Evolutionary conservation across 805 yeast species (phyloP).

Genomic region (Ogataea minuta): DNA sequence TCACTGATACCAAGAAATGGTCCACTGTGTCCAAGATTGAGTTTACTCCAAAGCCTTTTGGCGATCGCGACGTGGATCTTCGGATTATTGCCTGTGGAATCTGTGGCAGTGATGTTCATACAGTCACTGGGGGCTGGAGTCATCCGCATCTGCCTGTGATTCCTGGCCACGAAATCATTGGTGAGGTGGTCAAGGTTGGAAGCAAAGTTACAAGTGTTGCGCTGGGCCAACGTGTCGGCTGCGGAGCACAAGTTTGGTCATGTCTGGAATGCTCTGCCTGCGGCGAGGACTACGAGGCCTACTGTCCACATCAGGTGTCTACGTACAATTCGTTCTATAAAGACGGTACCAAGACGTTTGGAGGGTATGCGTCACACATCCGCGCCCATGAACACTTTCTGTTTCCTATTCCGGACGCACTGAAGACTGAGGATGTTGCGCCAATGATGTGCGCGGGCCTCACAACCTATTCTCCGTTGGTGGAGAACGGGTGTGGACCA

Average conservation of each 20-base stretch:
- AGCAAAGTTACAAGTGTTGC: slow-evolving; percentile 47
- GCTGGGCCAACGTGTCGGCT: slow-evolving; percentile 74
- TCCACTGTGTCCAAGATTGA: slow-evolving; percentile 29
- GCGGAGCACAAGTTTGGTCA: slow-evolving; percentile 67
- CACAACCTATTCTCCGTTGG: slow-evolving; percentile 68
- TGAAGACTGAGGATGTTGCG: slow-evolving; percentile 57
- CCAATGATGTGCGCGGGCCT: slow-evolving; percentile 79
- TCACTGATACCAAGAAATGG: slow-evolving; percentile 36
- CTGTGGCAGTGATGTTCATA: slow-evolving; percentile 62
- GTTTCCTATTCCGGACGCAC: slow-evolving; percentile 61
- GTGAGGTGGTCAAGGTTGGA: slow-evolving; percentile 59
- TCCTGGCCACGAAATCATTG: slow-evolving; percentile 66
- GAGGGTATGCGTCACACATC: slow-evolving; percentile 66
- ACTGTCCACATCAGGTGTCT: slow-evolving; percentile 37
- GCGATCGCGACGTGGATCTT: slow-evolving; percentile 43
- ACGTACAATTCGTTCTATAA: slow-evolving; percentile 37
- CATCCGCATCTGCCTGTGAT: slow-evolving; percentile 36
- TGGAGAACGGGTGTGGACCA: slow-evolving; percentile 39
- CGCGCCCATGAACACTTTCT: slow-evolving; percentile 64
- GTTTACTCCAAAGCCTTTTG: slow-evolving; percentile 39
- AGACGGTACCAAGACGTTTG: slow-evolving; percentile 43
- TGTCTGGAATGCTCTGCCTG: slow-evolving; percentile 66
- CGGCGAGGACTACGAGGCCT: slow-evolving; percentile 46
- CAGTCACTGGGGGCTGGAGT: slow-evolving; percentile 49
- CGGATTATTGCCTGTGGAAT: slow-evolving; percentile 46